Base-by-base conservation (phyloP, 2,329 filamentous ascomycete species). In the Paramyrothecium sp. region DNA sequence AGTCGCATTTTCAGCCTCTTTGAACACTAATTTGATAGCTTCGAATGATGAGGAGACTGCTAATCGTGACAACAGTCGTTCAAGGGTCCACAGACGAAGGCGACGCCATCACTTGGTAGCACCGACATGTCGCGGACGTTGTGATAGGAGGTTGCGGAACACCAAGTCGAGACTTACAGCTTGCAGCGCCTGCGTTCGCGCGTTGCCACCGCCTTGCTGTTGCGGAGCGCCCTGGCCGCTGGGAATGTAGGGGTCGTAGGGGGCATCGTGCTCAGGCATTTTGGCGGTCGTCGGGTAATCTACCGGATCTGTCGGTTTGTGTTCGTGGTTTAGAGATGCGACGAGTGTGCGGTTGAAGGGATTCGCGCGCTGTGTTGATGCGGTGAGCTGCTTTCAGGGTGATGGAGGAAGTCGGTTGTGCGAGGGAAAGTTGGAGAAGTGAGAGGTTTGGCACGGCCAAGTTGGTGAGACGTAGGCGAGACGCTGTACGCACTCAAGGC, bases 191-290 rank as follows among this genome's bases (percentile, higher is more conserved):
- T 82, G 78, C 55, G 83, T 81, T 73, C 84, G 75, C 60, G 75
- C 74, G 72, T 76, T 84, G 63, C 75, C 81, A 64, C 71, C 76
- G 69, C 65, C 71, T 60, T 69, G 76, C 73, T 77, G 74, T 58
- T 75, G 73, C 4, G 67, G 69, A 55, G 65, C 74, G 60, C 77
- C 74, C 75, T 82, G 81, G 75, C 86, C 87, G 72, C 84, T 86
- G 71, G 91, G 91, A 75, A 94, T 93, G 79, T 95, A 96, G 62
- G 91, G 91, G 78, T 96, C 91, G 77, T 96, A 96, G 65, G 91
- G 91, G 71, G 82, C 77, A 58, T 83, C 80, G 65, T 80, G 75
- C 69, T 76, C 77, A 65, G 82, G 76, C 82, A 85, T 85, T 67
- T 63, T 76, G 67, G 54, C 53, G 58, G 57, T 55, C 53, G 58